Evolutionary conservation across 2,329 filamentous ascomycete genomes (phyloP).

Genomic region (Helotiales sp.): DNA sequence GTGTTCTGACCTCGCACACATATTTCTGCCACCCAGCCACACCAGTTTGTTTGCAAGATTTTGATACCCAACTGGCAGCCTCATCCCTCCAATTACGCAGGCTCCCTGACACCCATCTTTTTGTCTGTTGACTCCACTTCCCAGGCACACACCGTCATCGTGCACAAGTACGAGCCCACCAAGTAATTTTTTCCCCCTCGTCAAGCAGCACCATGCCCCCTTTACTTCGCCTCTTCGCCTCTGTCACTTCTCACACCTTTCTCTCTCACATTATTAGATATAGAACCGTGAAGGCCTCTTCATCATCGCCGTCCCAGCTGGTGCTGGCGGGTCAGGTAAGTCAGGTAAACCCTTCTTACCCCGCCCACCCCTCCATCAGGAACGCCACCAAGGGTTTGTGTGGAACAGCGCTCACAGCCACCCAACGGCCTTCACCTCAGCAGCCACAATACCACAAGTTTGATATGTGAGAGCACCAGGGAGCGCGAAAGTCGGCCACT

Average conservation of each 20-base stretch:
- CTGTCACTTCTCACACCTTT: not conserved
- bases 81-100: not conserved
- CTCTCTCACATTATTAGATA: not conserved
- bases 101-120: slow-evolving; percentile 2
- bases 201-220: not conserved
- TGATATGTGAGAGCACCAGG: not conserved
- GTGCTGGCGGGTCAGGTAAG: not conserved
- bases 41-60: slow-evolving; percentile 2
- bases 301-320: not conserved
- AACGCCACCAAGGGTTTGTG: not conserved
- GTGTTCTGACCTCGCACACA: slow-evolving; percentile 3
- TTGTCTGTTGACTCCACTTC: not conserved
- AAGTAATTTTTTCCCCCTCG: not conserved
- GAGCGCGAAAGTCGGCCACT: not conserved
- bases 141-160: slow-evolving; percentile 12
- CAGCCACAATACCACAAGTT: not conserved
- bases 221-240: not conserved
- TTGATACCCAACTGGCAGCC: not conserved
- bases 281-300: not conserved
- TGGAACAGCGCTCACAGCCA: not conserved
- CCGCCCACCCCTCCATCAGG: slow-evolving; percentile 4
- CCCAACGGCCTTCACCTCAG: not conserved
- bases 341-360: slow-evolving; percentile 1
- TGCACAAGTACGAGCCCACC: slow-evolving; percentile 1
- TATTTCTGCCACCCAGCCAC: not conserved